Base-by-base conservation (phyloP, 345 rosid species). In the Populus ilicifolia region DNA sequence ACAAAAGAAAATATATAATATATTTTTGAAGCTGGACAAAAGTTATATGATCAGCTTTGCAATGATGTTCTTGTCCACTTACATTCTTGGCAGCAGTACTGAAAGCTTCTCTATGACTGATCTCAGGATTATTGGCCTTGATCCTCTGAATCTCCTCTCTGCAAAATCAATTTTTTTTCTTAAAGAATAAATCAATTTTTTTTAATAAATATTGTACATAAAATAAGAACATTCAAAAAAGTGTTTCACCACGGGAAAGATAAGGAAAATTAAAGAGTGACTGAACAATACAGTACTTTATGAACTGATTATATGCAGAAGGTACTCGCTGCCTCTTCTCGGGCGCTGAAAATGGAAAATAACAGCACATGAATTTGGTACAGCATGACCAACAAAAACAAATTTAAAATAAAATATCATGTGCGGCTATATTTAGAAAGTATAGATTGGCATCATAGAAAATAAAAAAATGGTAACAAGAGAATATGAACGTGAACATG, bases 111-210 rank as follows among this genome's bases (percentile, higher is more conserved):
- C 99, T 89, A 84, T 95, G 99, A 79, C 92, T 93, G 77, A 95
- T 95, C 65, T 91, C 98, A 29, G 99, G 98, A 78, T 95, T 93
- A 69, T 89, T 93, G n/a, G 94, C 92, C 84, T 95, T 95, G 84
- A 95, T 95, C 93, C 99, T 95, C 80, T 93, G 98, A 76, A 95
- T 95, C 90, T 95, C 98, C 92, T 95, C 98, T 78, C 99, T 95
- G 71, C 61, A 2, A 30, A 65, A 43, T 9, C 3, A 23, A 59
- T 59, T n/a, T 9, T 59, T n/a, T 23, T 59, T n/a, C 1, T 8
- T 1, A 59, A 59, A 9, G 25, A 59, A 59, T 59, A 0, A 11
- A 43, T 43, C 46, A 43, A 43, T 10, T 11, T 43, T 11, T 43
- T 43, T 43, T 43, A 0, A 41, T 43, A 43, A 43, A 10, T 43